A percentile compares a stretch with the other conserved stretches of the same genome.
Evolutionary conservation across 768 basidiomycete genomes (phyloP).

Genomic region (Xerocomus spinulosus): DNA sequence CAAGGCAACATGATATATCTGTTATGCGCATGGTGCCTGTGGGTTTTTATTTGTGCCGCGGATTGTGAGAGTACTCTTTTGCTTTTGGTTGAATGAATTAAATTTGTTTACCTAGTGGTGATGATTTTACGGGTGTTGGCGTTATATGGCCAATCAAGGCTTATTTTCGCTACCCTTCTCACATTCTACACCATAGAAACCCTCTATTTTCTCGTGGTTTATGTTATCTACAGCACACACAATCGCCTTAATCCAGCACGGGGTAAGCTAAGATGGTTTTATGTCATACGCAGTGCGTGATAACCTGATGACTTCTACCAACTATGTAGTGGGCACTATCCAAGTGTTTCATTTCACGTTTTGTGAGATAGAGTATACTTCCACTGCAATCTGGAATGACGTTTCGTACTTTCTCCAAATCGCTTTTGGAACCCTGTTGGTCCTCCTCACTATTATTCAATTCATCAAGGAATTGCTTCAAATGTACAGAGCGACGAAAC

Average conservation of each 20-base stretch:
- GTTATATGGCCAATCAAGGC: background rate
- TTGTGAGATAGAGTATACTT: background rate
- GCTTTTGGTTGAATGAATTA: background rate
- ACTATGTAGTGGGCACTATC: background rate
- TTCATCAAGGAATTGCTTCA: background rate
- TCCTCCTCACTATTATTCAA: background rate
- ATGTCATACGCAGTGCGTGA: no score
- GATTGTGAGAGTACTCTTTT: constrained; percentile 1
- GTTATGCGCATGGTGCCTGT: background rate
- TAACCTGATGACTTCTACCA: no score
- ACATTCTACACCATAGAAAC: background rate
- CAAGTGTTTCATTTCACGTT: background rate
- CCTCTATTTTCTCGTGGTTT: background rate
- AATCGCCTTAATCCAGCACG: no score
- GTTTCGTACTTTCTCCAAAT: background rate
- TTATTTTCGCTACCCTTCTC: background rate
- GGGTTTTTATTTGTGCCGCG: background rate
- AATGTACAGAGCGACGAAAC: background rate
- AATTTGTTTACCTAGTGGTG: background rate
- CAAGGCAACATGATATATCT: background rate
- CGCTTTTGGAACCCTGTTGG: background rate
- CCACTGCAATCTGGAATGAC: background rate
- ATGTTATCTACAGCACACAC: background rate
- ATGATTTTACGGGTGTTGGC: constrained; percentile 1
- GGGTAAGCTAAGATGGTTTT: no score